phyloP scores from a whole-genome alignment of 2,329 filamentous ascomycete genomes.

The Monosporascus sp. region DNA sequence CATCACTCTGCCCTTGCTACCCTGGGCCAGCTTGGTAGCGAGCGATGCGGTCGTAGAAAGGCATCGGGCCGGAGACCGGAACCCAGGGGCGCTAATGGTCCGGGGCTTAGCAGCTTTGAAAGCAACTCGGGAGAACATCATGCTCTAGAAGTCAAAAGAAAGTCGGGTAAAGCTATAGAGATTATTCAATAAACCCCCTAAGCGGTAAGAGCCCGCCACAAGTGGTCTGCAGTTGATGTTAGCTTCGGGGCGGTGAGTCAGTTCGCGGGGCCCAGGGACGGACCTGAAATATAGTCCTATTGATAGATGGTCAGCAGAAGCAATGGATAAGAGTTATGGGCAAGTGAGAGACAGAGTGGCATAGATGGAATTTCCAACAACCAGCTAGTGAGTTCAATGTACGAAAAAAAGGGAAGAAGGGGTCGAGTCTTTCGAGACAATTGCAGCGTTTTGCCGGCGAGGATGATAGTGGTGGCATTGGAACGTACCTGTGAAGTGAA shows the following conservation, averaged over 20 bases:
- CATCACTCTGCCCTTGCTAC: slow-evolving; percentile 66
- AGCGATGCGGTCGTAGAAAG: slow-evolving; percentile 33
- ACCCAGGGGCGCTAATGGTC: slow-evolving; percentile 38
- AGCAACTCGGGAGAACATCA: slow-evolving; percentile 58
- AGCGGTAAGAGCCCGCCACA: slow-evolving; percentile 48
- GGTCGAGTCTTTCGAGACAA: slow-evolving; percentile 4
- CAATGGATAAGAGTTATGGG: slow-evolving; percentile 6
- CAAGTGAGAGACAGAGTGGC: neutral
- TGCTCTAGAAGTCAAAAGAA: slow-evolving; percentile 22
- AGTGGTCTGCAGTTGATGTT: slow-evolving; percentile 41
- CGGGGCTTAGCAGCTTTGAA: slow-evolving; percentile 48
- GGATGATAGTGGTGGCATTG: slow-evolving; percentile 4
- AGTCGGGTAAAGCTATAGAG: slow-evolving; percentile 17
- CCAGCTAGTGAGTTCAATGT: neutral
- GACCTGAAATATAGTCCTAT: slow-evolving; percentile 75
- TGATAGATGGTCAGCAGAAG: slow-evolving; percentile 37
- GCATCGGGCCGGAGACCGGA: slow-evolving; percentile 32
- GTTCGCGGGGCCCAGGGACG: slow-evolving; percentile 27
- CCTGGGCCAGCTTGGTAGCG: slow-evolving; percentile 52
- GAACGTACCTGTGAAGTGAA: slow-evolving; percentile 78
- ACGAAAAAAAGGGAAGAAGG: neutral
- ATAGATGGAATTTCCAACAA: neutral
- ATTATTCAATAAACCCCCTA: slow-evolving; percentile 34
- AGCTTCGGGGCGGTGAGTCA: slow-evolving; percentile 41
- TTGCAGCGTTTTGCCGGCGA: neutral